These are phyloP conservation scores for Nicotiana tabacum DNA, from an alignment of 257 asterid species.

Conservation along the genomic window DNA sequence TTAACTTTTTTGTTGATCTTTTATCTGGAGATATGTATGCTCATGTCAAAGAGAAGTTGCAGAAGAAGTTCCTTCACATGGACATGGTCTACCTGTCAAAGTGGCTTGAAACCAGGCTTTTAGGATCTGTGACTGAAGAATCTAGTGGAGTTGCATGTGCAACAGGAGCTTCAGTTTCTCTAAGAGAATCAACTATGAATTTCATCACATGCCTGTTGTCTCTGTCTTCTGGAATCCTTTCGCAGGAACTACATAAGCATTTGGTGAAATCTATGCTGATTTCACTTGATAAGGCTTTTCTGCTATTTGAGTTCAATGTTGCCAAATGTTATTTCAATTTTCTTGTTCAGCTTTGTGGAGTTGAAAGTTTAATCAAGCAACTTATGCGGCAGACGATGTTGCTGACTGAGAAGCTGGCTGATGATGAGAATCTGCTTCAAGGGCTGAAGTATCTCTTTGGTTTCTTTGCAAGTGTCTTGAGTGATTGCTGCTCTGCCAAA, in stretches of 20 bases:
- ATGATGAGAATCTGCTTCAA: slow-evolving; percentile 63
- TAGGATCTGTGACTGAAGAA: slow-evolving; percentile 55
- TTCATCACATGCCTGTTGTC: slow-evolving; percentile 59
- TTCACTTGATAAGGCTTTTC: slow-evolving; percentile 81
- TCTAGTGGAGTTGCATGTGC: slow-evolving; percentile 32
- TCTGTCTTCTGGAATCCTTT: slow-evolving; percentile 37
- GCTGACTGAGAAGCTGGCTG: slow-evolving; percentile 74
- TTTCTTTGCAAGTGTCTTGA: slow-evolving; percentile 50
- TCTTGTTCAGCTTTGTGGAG: slow-evolving; percentile 68
- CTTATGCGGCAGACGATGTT: slow-evolving; percentile 56
- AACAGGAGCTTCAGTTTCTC: slow-evolving; percentile 55
- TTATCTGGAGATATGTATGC: slow-evolving; percentile 50
- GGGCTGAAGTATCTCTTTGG: slow-evolving; percentile 79
- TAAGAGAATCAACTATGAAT: slow-evolving; percentile 72
- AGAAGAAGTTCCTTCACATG: slow-evolving; percentile 63
- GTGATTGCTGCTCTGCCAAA: slow-evolving; percentile 58
- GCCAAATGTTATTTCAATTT: slow-evolving; percentile 63
- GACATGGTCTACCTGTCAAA: slow-evolving; percentile 53
- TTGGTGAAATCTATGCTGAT: slow-evolving; percentile 69
- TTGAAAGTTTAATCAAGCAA: slow-evolving; percentile 55
- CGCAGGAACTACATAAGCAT: slow-evolving; percentile 59
- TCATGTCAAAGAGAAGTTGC: slow-evolving; percentile 57
- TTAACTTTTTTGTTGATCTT: slow-evolving; percentile 73
- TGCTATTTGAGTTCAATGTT: slow-evolving; percentile 43
- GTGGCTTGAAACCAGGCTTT: slow-evolving; percentile 84